phyloP scores from a whole-genome alignment of 108 stramenopile genomes.

The Cyclotella cryptica region DNA sequence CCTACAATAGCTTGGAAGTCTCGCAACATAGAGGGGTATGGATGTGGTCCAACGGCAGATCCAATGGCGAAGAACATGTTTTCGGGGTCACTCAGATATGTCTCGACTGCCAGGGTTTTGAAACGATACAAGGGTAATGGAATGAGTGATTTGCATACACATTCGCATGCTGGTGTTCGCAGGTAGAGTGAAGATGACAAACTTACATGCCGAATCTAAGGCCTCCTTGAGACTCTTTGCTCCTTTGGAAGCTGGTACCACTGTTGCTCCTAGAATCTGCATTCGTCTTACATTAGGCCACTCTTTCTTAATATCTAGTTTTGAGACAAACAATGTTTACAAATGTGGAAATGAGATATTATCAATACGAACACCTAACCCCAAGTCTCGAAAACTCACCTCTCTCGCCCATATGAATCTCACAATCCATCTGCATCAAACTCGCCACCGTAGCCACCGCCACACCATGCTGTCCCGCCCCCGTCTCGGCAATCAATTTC shows the following conservation, averaged over 20 bases:
- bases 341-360: too few species aligned
- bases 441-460: conserved; percentile 95
- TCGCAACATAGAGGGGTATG: conserved; percentile 94
- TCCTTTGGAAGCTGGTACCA: conserved; percentile 86
- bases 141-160: too few species aligned
- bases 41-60: conserved; percentile 95
- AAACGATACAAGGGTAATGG: too few species aligned
- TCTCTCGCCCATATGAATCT: conserved; percentile 89
- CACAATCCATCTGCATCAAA: conserved; percentile 86
- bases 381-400: conserved; percentile 1
- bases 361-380: too few species aligned
- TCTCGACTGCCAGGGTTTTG: conserved; percentile 65
- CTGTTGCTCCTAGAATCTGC: conserved; percentile 93
- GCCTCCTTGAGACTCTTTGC: conserved; percentile 91
- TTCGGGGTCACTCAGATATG: conserved; percentile 93
- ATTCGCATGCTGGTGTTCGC: too few species aligned
- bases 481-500: conserved; percentile 97
- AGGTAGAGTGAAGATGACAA: too few species aligned
- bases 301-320: conserved; percentile 91
- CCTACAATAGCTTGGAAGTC: conserved; percentile 94
- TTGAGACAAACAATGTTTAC: too few species aligned
- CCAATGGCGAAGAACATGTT: conserved; percentile 96
- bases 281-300: conserved; percentile 94
- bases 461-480: conserved; percentile 96
- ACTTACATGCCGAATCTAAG: conserved; percentile 85